phyloP scores from a whole-genome alignment of 106 monocot genomes.

The Platanthera guangdongensis region DNA sequence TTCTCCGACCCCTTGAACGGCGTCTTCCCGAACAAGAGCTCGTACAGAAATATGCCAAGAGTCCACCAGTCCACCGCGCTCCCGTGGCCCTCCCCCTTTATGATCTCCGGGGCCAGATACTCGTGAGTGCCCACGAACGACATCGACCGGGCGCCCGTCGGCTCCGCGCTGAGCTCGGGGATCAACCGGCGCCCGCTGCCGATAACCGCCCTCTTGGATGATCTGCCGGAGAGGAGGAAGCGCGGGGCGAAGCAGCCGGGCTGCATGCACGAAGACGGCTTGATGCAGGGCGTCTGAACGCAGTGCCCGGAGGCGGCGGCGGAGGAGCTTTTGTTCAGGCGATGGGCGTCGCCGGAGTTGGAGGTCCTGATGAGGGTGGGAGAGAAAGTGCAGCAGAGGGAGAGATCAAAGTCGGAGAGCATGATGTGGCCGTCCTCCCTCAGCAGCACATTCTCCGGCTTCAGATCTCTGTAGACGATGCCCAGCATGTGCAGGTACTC shows the following conservation, averaged over 20 bases:
- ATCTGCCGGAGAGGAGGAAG: not conserved
- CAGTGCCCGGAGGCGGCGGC: slow-evolving; percentile 4
- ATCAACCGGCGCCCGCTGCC: not conserved
- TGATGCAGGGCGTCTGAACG: not conserved
- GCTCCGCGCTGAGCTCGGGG: slow-evolving; percentile 1
- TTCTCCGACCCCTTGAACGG: slow-evolving; percentile 3
- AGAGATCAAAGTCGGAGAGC: slow-evolving; percentile 6
- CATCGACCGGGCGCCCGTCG: slow-evolving; percentile 3
- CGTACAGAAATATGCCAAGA: not conserved
- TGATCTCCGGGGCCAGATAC: slow-evolving; percentile 3
- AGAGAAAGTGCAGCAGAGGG: slow-evolving; percentile 7
- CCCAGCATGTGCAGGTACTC: slow-evolving; percentile 10
- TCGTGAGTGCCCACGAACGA: slow-evolving; percentile 5
- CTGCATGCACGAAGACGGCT: slow-evolving; percentile 1
- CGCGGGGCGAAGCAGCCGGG: slow-evolving; percentile 4
- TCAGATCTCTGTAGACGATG: slow-evolving; percentile 4
- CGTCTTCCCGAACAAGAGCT: slow-evolving; percentile 3
- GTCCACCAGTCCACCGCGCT: slow-evolving; percentile 8
- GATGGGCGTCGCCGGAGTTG: not conserved
- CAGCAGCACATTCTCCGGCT: slow-evolving; percentile 7
- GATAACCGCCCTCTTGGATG: not conserved
- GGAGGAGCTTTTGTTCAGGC: not conserved
- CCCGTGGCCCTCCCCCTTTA: slow-evolving; percentile 5
- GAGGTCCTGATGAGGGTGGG: slow-evolving; percentile 1
- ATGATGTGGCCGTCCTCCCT: slow-evolving; percentile 8